A percentile compares a stretch with the other conserved stretches of the same genome.
phyloP scores from a whole-genome alignment of 768 basidiomycete species.

The Termitomyces sp. region DNA sequence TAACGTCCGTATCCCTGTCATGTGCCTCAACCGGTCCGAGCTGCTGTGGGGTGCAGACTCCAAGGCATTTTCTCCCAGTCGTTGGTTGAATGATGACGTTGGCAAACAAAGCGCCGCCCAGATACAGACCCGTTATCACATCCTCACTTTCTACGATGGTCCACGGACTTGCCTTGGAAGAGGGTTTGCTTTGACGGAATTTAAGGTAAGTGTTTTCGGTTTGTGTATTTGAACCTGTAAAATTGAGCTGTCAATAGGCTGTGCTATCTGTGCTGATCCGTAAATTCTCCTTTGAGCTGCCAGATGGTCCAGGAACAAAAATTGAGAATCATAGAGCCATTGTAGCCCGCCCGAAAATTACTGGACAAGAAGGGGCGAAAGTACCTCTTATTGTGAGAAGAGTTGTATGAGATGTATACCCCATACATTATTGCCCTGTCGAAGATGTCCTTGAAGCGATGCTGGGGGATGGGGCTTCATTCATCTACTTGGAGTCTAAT shows the following conservation, averaged over 20 bases:
- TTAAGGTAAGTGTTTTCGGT: slow-evolving; percentile 25
- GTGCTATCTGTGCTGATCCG: slow-evolving; percentile 35
- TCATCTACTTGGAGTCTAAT: no score
- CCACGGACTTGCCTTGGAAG: slow-evolving; percentile 39
- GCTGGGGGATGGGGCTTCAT: neutral
- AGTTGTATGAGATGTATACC: neutral
- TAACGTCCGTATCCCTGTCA: slow-evolving; percentile 30
- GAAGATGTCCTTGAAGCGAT: no score
- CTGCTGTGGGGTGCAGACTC: slow-evolving; percentile 40
- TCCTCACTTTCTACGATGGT: slow-evolving; percentile 41
- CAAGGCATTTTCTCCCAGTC: slow-evolving; percentile 35
- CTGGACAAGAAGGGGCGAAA: slow-evolving; percentile 21
- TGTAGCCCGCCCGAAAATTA: slow-evolving; percentile 28
- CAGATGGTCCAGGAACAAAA: slow-evolving; percentile 25
- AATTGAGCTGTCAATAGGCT: slow-evolving; percentile 21
- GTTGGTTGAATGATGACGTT: slow-evolving; percentile 31
- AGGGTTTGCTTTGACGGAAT: slow-evolving; percentile 33
- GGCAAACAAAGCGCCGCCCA: slow-evolving; percentile 19
- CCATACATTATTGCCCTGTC: neutral
- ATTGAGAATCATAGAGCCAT: slow-evolving; percentile 25
- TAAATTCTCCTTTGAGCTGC: slow-evolving; percentile 34
- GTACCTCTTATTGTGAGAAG: slow-evolving; percentile 27
- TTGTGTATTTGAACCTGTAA: neutral
- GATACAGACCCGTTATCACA: slow-evolving; percentile 30
- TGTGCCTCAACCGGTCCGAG: slow-evolving; percentile 32